These are phyloP conservation scores for Sphaerulina musiva DNA, from an alignment of 2,329 filamentous ascomycete species.

Conservation along the genomic window DNA sequence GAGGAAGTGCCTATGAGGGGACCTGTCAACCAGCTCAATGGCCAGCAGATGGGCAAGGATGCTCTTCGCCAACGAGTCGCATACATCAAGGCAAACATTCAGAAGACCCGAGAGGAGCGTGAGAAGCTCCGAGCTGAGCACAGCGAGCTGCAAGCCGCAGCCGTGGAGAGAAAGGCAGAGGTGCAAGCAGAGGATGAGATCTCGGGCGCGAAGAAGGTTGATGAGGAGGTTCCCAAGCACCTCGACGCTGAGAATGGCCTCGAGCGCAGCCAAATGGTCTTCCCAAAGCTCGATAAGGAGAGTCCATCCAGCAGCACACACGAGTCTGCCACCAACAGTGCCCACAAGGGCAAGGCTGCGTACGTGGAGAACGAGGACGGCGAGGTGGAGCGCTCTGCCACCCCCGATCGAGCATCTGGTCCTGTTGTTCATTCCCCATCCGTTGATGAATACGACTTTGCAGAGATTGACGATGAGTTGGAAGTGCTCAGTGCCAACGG, in stretches of 20 bases:
- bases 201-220: slow-evolving; percentile 28
- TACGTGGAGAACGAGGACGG: slow-evolving; percentile 55
- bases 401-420: slow-evolving; percentile 15
- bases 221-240: slow-evolving; percentile 32
- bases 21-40: slow-evolving; percentile 5
- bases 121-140: slow-evolving; percentile 21
- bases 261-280: slow-evolving; percentile 72
- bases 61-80: slow-evolving; percentile 29
- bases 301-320: slow-evolving; percentile 77
- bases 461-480: slow-evolving; percentile 50
- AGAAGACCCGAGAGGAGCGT: slow-evolving; percentile 30
- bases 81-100: slow-evolving; percentile 30
- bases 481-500: slow-evolving; percentile 43
- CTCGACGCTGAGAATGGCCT: slow-evolving; percentile 29
- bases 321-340: slow-evolving; percentile 44
- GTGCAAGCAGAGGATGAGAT: slow-evolving; percentile 26
- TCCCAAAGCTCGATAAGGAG: slow-evolving; percentile 93
- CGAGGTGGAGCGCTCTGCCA: slow-evolving; percentile 42
- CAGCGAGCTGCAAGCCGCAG: slow-evolving; percentile 27
- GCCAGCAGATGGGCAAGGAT: slow-evolving; percentile 15
- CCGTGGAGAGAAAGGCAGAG: slow-evolving; percentile 28
- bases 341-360: slow-evolving; percentile 42
- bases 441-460: slow-evolving; percentile 36
- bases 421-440: slow-evolving; percentile 24
- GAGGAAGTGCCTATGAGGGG: slow-evolving; percentile 14